Percentiles rank a stretch among this genome's conserved stretches.
These are phyloP conservation scores for Hypoxylon sp. DNA, from an alignment of 2,329 filamentous ascomycete genomes.

Conservation along the genomic window DNA sequence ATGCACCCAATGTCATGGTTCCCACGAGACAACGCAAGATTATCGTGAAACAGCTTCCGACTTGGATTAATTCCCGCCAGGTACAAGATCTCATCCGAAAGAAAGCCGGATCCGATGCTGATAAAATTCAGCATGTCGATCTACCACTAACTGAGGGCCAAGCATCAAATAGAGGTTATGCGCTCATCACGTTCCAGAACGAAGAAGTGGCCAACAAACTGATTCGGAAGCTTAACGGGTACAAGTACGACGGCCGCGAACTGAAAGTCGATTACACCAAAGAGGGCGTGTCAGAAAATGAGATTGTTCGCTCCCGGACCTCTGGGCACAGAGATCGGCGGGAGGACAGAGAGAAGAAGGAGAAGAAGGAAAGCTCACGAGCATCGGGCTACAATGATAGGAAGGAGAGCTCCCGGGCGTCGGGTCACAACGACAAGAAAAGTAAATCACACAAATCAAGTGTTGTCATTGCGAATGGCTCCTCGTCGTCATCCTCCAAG, in stretches of 20 bases:
- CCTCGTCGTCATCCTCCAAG: constrained; percentile 43
- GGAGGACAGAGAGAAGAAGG: constrained; percentile 44
- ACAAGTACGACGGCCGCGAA: constrained; percentile 47
- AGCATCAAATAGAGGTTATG: constrained; percentile 50
- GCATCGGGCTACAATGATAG: constrained; percentile 39
- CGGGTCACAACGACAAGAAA: constrained; percentile 44
- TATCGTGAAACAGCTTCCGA: constrained; percentile 52
- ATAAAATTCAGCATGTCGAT: constrained; percentile 50
- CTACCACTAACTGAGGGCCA: constrained; percentile 47
- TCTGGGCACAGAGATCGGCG: constrained; percentile 41
- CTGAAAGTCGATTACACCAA: constrained; percentile 50
- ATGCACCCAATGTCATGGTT: constrained; percentile 34
- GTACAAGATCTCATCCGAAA: constrained; percentile 50
- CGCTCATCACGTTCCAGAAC: constrained; percentile 49
- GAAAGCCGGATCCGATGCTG: constrained; percentile 48
- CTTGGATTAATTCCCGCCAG: constrained; percentile 47
- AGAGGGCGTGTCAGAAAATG: constrained; percentile 50
- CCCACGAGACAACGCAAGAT: constrained; percentile 51
- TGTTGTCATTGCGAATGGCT: constrained; percentile 51
- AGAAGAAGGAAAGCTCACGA: constrained; percentile 47
- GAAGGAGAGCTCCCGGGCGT: constrained; percentile 43
- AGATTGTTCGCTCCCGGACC: constrained; percentile 34
- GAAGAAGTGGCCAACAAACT: constrained; percentile 49
- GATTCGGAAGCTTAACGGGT: constrained; percentile 50
- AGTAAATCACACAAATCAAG: constrained; percentile 43